Conservation (phyloP, 176 grass and related monocot species). For the Olyra latifolia region DNA sequence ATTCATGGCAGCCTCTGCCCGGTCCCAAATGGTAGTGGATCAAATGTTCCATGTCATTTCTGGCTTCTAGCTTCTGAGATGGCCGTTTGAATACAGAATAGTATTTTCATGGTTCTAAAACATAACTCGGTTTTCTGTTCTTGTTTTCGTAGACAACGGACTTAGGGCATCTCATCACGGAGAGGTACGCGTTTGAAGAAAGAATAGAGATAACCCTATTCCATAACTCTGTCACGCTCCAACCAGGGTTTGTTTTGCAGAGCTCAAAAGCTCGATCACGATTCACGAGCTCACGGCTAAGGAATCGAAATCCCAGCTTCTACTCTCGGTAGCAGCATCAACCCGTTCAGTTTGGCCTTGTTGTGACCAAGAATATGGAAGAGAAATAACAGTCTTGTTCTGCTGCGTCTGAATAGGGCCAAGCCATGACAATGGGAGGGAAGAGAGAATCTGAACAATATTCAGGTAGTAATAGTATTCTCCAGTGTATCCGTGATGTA, state of each 20-base stretch:
- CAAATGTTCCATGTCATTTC: background rate
- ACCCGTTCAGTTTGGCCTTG: background rate
- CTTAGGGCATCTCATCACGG: too few relatives aligned
- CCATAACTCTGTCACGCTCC: too few relatives aligned
- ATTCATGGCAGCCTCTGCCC: background rate
- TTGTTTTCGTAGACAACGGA: too few relatives aligned
- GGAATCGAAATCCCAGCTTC: background rate
- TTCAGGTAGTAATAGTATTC: background rate
- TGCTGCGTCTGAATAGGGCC: background rate
- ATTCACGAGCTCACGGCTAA: background rate
- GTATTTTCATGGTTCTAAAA: too few relatives aligned
- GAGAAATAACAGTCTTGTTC: background rate
- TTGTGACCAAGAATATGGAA: background rate
- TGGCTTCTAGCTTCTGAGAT: too few relatives aligned
- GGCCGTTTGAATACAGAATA: too few relatives aligned
- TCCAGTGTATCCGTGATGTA: conserved; percentile 67
- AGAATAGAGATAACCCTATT: too few relatives aligned
- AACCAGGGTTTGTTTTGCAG: too few relatives aligned
- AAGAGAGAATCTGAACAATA: too few relatives aligned
- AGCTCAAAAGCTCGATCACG: background rate
- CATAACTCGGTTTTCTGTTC: too few relatives aligned
- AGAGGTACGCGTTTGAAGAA: too few relatives aligned
- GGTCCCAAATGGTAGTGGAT: background rate
- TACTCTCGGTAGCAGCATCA: background rate
- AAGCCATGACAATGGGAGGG: background rate